Conservation (phyloP, 306 rosid genomes). For the Pueraria montana region DNA sequence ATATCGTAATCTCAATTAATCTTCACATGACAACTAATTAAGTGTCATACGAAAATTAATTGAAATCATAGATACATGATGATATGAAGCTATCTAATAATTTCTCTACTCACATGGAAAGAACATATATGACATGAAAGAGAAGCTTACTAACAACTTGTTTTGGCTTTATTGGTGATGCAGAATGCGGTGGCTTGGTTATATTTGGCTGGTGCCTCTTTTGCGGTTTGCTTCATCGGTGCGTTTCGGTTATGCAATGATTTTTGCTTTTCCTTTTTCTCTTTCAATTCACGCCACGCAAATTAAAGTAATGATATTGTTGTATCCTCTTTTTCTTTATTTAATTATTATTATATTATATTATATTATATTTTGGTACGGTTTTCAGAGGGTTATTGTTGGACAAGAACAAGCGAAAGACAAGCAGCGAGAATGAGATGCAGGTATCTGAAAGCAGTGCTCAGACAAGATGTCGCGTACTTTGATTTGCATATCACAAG, state of each 20-base stretch:
- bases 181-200: constrained; percentile 78
- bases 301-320: neutral
- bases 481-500: constrained; percentile 83
- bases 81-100: neutral
- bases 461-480: constrained; percentile 83
- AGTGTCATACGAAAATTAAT: neutral
- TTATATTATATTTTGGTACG: neutral
- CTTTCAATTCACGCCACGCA: neutral
- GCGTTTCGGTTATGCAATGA: constrained; percentile 16
- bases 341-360: neutral
- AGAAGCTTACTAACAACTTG: neutral
- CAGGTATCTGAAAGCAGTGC: constrained; percentile 77
- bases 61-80: neutral
- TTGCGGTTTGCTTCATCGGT: constrained; percentile 72
- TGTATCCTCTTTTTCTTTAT: neutral
- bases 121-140: neutral
- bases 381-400: constrained; percentile 75
- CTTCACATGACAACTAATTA: neutral
- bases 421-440: constrained; percentile 86
- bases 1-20: neutral
- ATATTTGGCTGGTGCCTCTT: constrained; percentile 67
- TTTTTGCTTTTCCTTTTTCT: neutral
- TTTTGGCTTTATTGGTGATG: constrained; percentile 34
- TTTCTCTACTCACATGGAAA: neutral
- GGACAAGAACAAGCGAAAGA: constrained; percentile 90